These are phyloP conservation scores for Fusarium protoensiforme DNA, from an alignment of 2,329 filamentous ascomycete genomes.

Conservation along the genomic window DNA sequence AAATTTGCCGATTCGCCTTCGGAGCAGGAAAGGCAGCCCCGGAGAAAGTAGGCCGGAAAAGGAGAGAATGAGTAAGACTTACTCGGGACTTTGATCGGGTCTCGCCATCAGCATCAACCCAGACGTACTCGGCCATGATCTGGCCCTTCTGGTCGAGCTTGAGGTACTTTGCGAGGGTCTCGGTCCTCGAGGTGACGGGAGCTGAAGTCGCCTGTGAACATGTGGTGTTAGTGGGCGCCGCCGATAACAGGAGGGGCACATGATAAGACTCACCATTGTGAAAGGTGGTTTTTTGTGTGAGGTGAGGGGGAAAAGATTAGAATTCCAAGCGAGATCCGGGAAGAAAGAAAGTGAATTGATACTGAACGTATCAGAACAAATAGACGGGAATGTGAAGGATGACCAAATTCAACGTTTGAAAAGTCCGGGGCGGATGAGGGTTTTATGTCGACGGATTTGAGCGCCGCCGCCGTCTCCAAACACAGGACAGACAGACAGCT, in stretches of 20 bases:
- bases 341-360: constrained; percentile 22
- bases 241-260: constrained; percentile 11
- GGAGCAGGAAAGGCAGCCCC: neutral
- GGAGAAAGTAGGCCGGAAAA: constrained; percentile 1
- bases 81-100: constrained; percentile 97
- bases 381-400: constrained; percentile 38
- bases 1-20: constrained; percentile 9
- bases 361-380: constrained; percentile 33
- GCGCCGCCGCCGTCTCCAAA: constrained; percentile 29
- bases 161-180: constrained; percentile 85
- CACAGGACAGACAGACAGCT: neutral
- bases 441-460: constrained; percentile 43
- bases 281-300: constrained; percentile 12
- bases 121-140: constrained; percentile 96
- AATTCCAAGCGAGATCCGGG: constrained; percentile 2
- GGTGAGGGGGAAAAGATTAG: neutral
- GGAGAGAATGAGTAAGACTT: constrained; percentile 56
- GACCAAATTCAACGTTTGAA: constrained; percentile 22
- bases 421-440: constrained; percentile 38
- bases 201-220: constrained; percentile 25
- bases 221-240: constrained; percentile 28
- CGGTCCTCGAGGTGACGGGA: constrained; percentile 39
- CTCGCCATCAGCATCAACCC: constrained; percentile 87
- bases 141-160: constrained; percentile 87
- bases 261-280: constrained; percentile 37